Evolutionary conservation across 1,284 basidiomycete genomes (phyloP).

Genomic region (Ustilago loliicola): DNA sequence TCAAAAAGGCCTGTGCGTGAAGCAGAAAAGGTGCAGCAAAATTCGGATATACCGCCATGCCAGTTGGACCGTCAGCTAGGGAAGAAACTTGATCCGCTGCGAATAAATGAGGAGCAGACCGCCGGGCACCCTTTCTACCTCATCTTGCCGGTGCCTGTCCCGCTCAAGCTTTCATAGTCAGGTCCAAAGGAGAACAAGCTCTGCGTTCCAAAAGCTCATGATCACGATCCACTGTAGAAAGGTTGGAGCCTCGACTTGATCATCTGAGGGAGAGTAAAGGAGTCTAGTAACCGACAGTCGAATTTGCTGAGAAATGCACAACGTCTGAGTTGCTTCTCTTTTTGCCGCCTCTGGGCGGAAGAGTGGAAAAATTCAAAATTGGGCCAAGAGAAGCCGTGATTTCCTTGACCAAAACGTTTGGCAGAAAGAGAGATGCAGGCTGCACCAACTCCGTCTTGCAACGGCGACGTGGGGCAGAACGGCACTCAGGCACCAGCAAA

Average conservation of each 20-base stretch:
- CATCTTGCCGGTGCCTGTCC: not conserved
- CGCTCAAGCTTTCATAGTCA: too few relatives aligned
- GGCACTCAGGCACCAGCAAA: constrained; percentile 19
- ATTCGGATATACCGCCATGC: constrained; percentile 12
- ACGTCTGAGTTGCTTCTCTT: not conserved
- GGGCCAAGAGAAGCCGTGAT: constrained; percentile 15
- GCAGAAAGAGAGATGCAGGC: not conserved
- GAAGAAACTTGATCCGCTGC: constrained; percentile 25
- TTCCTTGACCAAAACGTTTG: constrained; percentile 11
- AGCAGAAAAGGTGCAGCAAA: not conserved
- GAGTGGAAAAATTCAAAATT: constrained; percentile 6
- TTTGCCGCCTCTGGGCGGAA: not conserved
- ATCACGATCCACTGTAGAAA: too few relatives aligned
- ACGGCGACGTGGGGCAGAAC: constrained; percentile 1
- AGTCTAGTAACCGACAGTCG: not conserved
- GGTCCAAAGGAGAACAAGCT: too few relatives aligned
- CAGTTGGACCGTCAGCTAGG: not conserved
- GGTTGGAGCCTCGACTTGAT: too few relatives aligned
- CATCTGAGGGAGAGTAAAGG: not conserved
- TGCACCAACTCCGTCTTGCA: not conserved
- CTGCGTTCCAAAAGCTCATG: too few relatives aligned
- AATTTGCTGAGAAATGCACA: not conserved
- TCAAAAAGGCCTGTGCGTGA: not conserved
- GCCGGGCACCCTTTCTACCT: not conserved
- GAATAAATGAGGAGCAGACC: not conserved